Conservation (phyloP, 495 filamentous ascomycete genomes). For the Chaetomium fimeti region DNA sequence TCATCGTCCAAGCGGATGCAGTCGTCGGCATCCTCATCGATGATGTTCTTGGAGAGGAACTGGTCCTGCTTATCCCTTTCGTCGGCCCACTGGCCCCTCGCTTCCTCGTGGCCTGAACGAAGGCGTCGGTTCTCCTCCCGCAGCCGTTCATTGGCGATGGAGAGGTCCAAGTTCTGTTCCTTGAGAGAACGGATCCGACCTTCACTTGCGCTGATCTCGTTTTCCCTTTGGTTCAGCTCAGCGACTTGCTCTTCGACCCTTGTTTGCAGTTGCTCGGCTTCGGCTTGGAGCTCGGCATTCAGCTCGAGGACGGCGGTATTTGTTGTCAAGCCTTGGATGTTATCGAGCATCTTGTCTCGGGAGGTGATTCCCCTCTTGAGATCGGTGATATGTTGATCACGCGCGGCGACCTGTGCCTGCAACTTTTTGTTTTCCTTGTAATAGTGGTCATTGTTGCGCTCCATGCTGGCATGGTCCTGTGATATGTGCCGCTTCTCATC, state of each 20-base stretch:
- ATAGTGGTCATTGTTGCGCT: conserved; percentile 48
- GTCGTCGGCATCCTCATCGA: conserved; percentile 33
- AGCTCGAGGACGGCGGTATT: conserved; percentile 36
- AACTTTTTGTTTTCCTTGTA: conserved; percentile 49
- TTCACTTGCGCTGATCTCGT: conserved; percentile 30
- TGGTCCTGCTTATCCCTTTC: conserved; percentile 35
- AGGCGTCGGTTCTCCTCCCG: conserved; percentile 35
- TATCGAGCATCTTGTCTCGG: conserved; percentile 38
- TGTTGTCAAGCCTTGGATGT: conserved; percentile 35
- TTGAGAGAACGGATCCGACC: conserved; percentile 35
- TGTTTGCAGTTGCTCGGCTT: conserved; percentile 37
- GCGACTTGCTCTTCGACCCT: conserved; percentile 33
- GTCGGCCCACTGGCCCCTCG: conserved; percentile 31
- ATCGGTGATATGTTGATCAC: conserved; percentile 39
- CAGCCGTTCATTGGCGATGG: conserved; percentile 36
- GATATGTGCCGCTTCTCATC: conserved; percentile 42
- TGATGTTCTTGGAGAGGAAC: conserved; percentile 29
- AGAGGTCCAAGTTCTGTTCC: conserved; percentile 39
- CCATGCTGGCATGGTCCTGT: conserved; percentile 46
- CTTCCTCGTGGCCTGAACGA: conserved; percentile 31
- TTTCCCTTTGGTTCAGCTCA: conserved; percentile 30
- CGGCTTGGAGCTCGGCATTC: conserved; percentile 39
- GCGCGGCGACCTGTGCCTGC: conserved; percentile 41
- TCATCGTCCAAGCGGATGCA: conserved; percentile 36
- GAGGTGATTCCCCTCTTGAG: conserved; percentile 38